These are phyloP conservation scores for Exophiala viscosa DNA, from an alignment of 2,329 filamentous ascomycete genomes.

Conservation along the genomic window DNA sequence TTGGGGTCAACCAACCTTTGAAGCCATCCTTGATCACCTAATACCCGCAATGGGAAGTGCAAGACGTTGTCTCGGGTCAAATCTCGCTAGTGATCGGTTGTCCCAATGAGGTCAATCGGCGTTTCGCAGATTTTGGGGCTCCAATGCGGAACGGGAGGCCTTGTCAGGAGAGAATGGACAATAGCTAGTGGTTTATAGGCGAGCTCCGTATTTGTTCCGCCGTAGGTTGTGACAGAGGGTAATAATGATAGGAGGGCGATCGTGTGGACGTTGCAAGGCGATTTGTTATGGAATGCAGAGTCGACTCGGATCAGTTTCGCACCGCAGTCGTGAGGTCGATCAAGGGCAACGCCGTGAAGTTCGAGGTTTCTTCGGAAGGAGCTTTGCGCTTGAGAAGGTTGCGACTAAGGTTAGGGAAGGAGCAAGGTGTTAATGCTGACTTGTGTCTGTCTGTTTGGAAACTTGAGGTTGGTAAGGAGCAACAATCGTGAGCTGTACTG, in stretches of 20 bases:
- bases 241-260: neutral
- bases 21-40: constrained; percentile 32
- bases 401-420: neutral
- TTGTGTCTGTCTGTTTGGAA: neutral
- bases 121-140: constrained; percentile 10
- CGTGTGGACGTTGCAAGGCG: too few relatives aligned
- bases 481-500: neutral
- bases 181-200: neutral
- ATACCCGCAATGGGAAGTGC: neutral
- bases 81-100: constrained; percentile 19
- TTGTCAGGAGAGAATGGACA: constrained; percentile 10
- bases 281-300: too few relatives aligned
- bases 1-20: constrained; percentile 37
- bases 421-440: neutral
- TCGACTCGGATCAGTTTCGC: too few relatives aligned
- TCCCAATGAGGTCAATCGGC: constrained; percentile 10
- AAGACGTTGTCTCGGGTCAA: neutral
- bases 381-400: too few relatives aligned
- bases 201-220: neutral
- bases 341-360: too few relatives aligned
- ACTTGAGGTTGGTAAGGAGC: neutral
- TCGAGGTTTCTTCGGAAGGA: neutral
- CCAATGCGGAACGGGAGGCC: constrained; percentile 12
- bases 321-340: too few relatives aligned
- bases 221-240: neutral